Conservation (phyloP, 192 early-diverging fungal species). For the Coemansia reversa region DNA sequence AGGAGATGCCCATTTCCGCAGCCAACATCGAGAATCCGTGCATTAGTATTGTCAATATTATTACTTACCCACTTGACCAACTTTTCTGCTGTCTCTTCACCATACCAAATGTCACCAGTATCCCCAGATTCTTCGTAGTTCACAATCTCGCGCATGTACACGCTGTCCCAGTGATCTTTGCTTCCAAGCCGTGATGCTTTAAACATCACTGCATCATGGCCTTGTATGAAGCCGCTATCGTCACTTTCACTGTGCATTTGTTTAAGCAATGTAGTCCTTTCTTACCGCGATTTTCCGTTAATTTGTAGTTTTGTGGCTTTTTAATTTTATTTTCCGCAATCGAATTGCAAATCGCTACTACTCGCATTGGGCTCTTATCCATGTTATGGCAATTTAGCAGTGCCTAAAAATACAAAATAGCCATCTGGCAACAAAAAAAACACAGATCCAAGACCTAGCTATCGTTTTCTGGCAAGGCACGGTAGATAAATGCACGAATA, state of each 20-base stretch:
- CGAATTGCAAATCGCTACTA: too few species aligned
- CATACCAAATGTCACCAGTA: slow-evolving; percentile 93
- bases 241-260: slow-evolving; percentile 9
- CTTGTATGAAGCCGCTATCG: neutral
- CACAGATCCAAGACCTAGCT: slow-evolving; percentile 4
- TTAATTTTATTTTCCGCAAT: too few species aligned
- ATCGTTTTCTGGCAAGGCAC: slow-evolving; percentile 40
- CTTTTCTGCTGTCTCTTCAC: slow-evolving; percentile 76
- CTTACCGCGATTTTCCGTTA: too few species aligned
- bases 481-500: slow-evolving; percentile 44
- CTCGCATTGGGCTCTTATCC: neutral
- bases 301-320: too few species aligned
- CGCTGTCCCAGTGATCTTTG: slow-evolving; percentile 73
- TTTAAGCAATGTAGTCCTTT: neutral
- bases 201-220: slow-evolving; percentile 19
- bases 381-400: neutral
- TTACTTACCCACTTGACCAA: slow-evolving; percentile 84
- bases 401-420: slow-evolving; percentile 2
- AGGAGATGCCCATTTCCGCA: slow-evolving; percentile 93
- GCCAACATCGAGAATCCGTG: slow-evolving; percentile 76
- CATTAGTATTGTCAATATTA: slow-evolving; percentile 22
- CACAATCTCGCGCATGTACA: slow-evolving; percentile 75
- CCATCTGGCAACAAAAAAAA: too few species aligned
- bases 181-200: slow-evolving; percentile 44
- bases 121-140: slow-evolving; percentile 85